Evolutionary conservation across 345 rosid species (phyloP), one percentile per base, ranked within the genome.

Genomic region (Punica granatum): DNA sequence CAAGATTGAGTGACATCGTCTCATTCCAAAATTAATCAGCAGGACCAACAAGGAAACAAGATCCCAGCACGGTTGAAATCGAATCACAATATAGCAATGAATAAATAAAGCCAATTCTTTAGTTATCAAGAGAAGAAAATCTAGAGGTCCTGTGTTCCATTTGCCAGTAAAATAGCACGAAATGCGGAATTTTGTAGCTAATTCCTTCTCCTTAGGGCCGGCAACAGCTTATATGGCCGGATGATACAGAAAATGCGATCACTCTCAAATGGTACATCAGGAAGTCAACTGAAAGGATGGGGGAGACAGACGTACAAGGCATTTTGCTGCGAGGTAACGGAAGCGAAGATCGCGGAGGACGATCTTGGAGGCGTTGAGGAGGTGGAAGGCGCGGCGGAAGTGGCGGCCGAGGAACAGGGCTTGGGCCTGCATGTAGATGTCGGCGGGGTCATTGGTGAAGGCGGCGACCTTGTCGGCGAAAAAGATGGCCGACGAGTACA

Each of bases 241-340:
- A n/a, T n/a, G n/a, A n/a, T 46, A 46, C n/a, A 16, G 7, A 23
- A 18, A 18, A 19, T 5, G 54, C 7, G 6, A 48, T 48, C 54
- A 48, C 23, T 48, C 19, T 25, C 19, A 48, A 48, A 19, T 25
- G 21, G 21, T 21, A 48, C 8, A 48, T 10, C 7, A n/a, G n/a
- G n/a, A n/a, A n/a, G n/a, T n/a, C n/a, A n/a, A n/a, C n/a, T n/a
- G n/a, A n/a, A n/a, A n/a, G n/a, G n/a, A n/a, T n/a, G n/a, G n/a
- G n/a, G n/a, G 0, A 46, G 32, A 11, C 16, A 35, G 53, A 33
- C 68, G 26, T 77, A 86, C 97, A 41, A 90, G 98, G 82, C 97
- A 90, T 71, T 90, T 93, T 63, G 98, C 97, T 16, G 97, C 97
- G 42, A 94, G 95, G 87, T 89, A 94, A 74, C 97, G 97, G 67